Percentiles rank a stretch among this genome's conserved stretches.
These are phyloP conservation scores for Calocybe cyanea DNA, from an alignment of 768 basidiomycete genomes.

Conservation along the genomic window DNA sequence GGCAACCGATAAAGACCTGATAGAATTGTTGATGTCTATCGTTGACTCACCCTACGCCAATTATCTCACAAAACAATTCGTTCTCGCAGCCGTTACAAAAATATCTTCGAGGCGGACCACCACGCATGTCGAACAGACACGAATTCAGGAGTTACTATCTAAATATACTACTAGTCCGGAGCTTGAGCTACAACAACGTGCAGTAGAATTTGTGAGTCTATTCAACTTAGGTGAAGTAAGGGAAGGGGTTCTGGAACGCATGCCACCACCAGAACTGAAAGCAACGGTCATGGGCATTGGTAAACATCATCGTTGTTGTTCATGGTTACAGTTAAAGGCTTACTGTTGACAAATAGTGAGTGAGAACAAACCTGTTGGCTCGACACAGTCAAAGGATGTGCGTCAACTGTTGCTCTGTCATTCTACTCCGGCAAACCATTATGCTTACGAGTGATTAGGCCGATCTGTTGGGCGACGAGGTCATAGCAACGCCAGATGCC, in stretches of 20 bases:
- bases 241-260: constrained; percentile 88
- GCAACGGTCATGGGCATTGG: constrained; percentile 94
- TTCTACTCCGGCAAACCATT: neutral
- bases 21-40: constrained; percentile 82
- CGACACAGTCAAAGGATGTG: constrained; percentile 77
- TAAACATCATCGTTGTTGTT: constrained; percentile 29
- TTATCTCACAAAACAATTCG: constrained; percentile 87
- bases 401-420: constrained; percentile 15
- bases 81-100: constrained; percentile 86
- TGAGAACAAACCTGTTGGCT: constrained; percentile 95
- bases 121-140: constrained; percentile 62
- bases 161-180: constrained; percentile 85
- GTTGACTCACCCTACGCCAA: constrained; percentile 95
- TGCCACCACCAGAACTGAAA: constrained; percentile 98
- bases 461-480: constrained; percentile 84
- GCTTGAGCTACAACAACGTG: constrained; percentile 92
- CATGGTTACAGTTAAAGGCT: too few relatives aligned
- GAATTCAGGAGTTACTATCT: constrained; percentile 75
- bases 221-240: constrained; percentile 74
- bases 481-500: constrained; percentile 35
- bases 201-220: constrained; percentile 90
- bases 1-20: constrained; percentile 77
- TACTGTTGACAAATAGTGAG: constrained; percentile 52
- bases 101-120: constrained; percentile 79
- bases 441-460: constrained; percentile 27